phyloP scores from a whole-genome alignment of 1,284 basidiomycete genomes.

The Sporisorium reilianum region DNA sequence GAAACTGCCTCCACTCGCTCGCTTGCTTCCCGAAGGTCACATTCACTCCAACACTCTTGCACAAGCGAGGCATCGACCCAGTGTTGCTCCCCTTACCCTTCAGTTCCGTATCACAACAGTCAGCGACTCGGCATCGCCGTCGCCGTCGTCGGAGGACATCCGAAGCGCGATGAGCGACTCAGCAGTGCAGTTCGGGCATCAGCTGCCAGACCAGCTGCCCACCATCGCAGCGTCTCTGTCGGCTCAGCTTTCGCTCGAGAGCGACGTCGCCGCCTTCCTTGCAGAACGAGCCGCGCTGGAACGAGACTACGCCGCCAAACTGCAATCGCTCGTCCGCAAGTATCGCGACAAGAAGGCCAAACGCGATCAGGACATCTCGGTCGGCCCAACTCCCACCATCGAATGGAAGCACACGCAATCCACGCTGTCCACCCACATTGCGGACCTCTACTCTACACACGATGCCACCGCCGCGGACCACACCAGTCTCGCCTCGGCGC shows the following conservation, averaged over 20 bases:
- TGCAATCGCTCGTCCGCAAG: constrained; percentile 48
- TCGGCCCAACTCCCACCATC: constrained; percentile 45
- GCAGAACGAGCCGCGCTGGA: constrained; percentile 55
- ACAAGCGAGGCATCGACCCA: neutral
- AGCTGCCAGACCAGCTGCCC: constrained; percentile 45
- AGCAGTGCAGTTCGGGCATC: constrained; percentile 27
- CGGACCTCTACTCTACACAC: constrained; percentile 27
- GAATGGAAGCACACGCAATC: constrained; percentile 48
- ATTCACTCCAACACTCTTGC: neutral
- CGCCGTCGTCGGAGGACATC: neutral
- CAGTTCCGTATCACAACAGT: too few relatives aligned
- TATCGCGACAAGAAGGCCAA: constrained; percentile 46
- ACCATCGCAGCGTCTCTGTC: constrained; percentile 41
- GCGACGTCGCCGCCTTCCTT: constrained; percentile 46
- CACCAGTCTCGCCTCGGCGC: constrained; percentile 23
- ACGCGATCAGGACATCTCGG: constrained; percentile 44
- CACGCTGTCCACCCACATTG: constrained; percentile 29
- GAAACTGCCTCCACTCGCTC: constrained; percentile 14
- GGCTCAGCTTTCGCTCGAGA: constrained; percentile 43
- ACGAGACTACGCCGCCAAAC: constrained; percentile 52
- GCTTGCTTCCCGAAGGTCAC: constrained; percentile 1
- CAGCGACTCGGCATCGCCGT: neutral
- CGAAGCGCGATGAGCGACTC: constrained; percentile 17
- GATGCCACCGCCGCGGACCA: constrained; percentile 32
- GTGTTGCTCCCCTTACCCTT: neutral